A percentile compares a stretch with the other conserved stretches of the same genome.
phyloP scores from a whole-genome alignment of 768 basidiomycete species.

The Hericium rajendrae region DNA sequence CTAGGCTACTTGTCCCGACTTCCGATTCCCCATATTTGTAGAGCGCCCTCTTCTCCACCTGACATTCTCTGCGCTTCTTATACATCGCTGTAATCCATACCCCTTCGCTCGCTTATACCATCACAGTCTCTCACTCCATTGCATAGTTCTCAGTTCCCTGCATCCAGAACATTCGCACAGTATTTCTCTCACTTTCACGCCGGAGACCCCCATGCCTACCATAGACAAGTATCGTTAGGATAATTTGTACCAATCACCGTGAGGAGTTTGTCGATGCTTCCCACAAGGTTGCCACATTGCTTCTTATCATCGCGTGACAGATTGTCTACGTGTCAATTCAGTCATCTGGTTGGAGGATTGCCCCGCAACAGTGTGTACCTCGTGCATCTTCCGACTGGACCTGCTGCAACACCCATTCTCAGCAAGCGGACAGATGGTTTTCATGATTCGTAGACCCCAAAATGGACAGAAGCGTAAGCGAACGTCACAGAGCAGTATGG shows the following conservation, averaged over 20 bases:
- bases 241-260: not conserved
- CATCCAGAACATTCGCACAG: not conserved
- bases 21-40: not conserved
- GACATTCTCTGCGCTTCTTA: constrained; percentile 1
- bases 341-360: not conserved
- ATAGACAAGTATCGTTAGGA: not conserved
- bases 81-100: constrained; percentile 23
- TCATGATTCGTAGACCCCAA: not conserved
- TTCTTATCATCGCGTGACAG: not conserved
- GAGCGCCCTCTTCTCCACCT: not conserved
- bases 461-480: not conserved
- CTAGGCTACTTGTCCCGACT: too few species aligned
- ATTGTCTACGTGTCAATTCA: not conserved
- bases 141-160: constrained; percentile 6
- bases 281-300: not conserved
- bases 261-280: not conserved
- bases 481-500: not conserved
- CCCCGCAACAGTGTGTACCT: not conserved
- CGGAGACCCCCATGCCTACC: not conserved
- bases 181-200: not conserved
- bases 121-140: constrained; percentile 18
- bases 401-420: not conserved
- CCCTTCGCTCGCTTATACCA: constrained; percentile 29
- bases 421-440: not conserved
- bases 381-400: not conserved